phyloP scores from a whole-genome alignment of 1,284 basidiomycete genomes.

The Nidula niveotomentosa region DNA sequence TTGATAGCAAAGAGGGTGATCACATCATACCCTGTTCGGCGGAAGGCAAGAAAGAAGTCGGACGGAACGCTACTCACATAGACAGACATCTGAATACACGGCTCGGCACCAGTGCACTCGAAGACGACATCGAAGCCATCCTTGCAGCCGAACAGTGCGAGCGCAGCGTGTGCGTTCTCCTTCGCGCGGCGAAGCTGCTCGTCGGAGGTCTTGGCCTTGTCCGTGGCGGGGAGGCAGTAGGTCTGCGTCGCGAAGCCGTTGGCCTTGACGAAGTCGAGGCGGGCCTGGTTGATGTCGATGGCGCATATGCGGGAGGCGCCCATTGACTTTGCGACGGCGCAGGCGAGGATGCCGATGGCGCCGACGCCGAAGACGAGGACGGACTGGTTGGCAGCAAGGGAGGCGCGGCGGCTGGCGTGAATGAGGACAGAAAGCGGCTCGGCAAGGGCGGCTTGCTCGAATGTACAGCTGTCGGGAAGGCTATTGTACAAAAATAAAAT shows the following conservation, averaged over 20 bases:
- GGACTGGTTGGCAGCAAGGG: conserved; percentile 57
- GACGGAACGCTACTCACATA: conserved; percentile 53
- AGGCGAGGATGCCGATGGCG: conserved; percentile 89
- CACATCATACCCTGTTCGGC: too few species aligned
- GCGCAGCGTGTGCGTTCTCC: conserved; percentile 50
- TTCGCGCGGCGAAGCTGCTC: conserved; percentile 71
- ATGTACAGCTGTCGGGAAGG: conserved; percentile 74
- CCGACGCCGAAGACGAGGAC: conserved; percentile 92
- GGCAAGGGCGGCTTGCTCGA: conserved; percentile 82
- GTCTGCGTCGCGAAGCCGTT: conserved; percentile 79
- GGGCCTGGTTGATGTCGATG: conserved; percentile 82
- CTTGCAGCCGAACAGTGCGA: conserved; percentile 58
- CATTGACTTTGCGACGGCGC: conserved; percentile 70
- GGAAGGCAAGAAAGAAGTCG: conserved; percentile 5
- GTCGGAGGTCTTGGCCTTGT: conserved; percentile 50
- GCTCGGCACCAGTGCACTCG: conserved; percentile 94
- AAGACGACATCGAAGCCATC: conserved; percentile 92
- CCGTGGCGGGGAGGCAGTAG: conserved; percentile 59
- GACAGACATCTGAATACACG: conserved; percentile 86
- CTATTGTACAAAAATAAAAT: conserved; percentile 33
- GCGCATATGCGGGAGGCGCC: conserved; percentile 76
- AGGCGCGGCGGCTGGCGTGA: conserved; percentile 77
- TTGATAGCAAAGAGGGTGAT: conserved; percentile 1
- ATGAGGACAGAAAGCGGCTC: conserved; percentile 92
- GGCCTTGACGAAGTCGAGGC: conserved; percentile 74